Conservation (phyloP, 164 flowering plant genomes). For the Euptelea pleiosperma region DNA sequence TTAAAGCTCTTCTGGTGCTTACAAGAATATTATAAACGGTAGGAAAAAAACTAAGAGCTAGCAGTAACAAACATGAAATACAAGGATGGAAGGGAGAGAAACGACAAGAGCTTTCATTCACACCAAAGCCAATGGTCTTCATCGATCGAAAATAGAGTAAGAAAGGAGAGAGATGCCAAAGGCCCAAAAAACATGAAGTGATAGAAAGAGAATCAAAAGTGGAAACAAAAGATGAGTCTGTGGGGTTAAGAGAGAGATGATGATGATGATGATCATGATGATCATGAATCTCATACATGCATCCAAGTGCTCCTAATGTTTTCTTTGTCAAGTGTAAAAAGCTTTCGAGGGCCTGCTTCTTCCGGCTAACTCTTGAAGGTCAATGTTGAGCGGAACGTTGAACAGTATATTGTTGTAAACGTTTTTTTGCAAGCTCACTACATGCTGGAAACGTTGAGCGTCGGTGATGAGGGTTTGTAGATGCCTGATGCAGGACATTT, state of each 20-base stretch:
- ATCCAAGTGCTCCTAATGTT: constrained; percentile 66
- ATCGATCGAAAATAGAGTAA: constrained; percentile 3
- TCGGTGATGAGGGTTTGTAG: too few species aligned
- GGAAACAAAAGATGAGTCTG: constrained; percentile 21
- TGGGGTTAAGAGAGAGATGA: constrained; percentile 15
- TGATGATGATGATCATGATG: constrained; percentile 9
- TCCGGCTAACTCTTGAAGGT: too few species aligned
- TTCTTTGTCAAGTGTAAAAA: constrained; percentile 84
- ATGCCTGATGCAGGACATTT: too few species aligned
- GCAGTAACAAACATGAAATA: too few species aligned
- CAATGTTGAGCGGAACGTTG: too few species aligned
- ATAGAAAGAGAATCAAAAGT: constrained; percentile 19
- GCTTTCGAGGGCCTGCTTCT: constrained; percentile 29
- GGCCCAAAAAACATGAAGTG: constrained; percentile 21
- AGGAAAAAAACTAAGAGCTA: too few species aligned
- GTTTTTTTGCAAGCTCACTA: too few species aligned
- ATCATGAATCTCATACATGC: constrained; percentile 58
- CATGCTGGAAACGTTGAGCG: too few species aligned
- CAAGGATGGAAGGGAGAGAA: constrained; percentile 1
- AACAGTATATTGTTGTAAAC: too few species aligned
- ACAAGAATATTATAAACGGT: too few species aligned
- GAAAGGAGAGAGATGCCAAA: constrained; percentile 9
- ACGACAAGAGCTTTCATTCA: constrained; percentile 6
- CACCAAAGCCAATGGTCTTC: constrained; percentile 2
- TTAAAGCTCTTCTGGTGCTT: too few species aligned